Evolutionary conservation across 495 filamentous ascomycete genomes (phyloP), one percentile per base, ranked within the genome.

Genomic region (Chaetomium tenue): DNA sequence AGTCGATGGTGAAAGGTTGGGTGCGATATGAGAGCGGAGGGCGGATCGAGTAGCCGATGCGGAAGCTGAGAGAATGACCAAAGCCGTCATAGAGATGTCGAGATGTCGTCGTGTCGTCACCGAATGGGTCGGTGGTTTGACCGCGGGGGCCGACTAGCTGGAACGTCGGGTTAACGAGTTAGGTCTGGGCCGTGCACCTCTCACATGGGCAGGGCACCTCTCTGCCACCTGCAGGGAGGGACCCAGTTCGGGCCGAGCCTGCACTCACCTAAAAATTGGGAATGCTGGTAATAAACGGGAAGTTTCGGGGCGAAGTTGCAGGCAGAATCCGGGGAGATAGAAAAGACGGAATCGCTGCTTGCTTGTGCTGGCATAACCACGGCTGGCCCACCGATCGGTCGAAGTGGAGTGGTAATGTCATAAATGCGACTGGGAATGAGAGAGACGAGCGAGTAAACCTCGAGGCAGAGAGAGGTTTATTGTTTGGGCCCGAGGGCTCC

Each of bases 81-180:
- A 48, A 59, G 30, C 42, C 18, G 42, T 48, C 61, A 65, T 53
- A 18, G 65, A 44, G 68, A 61, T 68, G 61, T 65, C 58, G 65
- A 44, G 68, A 61, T 68, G 61, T 65, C 58, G 70, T 72, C 68
- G 63, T 68, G 61, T 65, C 63, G 70, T 72, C 68, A 68, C 67
- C n/a, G 39, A 50, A 47, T n/a, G n/a, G n/a, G 16, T 26, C 52
- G 61, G 61, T 37, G 33, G 33, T 37, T 26, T 50, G 16, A 25
- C 64, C 62, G 60, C 54, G 28, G 66, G 40, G 40, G 57, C 54
- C 30, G 58, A 56, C 57, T 52, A 55, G 44, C 22, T 30, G 30
- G 60, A 28, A 39, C 30, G 51, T 61, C 40, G 33, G 28, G 28
- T 30, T 30, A 39, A n/a, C n/a, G n/a, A n/a, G 54, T 58, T 46